These are phyloP conservation scores for Ophiostoma pallidulum DNA, from an alignment of 2,329 filamentous ascomycete species.

Conservation along the genomic window DNA sequence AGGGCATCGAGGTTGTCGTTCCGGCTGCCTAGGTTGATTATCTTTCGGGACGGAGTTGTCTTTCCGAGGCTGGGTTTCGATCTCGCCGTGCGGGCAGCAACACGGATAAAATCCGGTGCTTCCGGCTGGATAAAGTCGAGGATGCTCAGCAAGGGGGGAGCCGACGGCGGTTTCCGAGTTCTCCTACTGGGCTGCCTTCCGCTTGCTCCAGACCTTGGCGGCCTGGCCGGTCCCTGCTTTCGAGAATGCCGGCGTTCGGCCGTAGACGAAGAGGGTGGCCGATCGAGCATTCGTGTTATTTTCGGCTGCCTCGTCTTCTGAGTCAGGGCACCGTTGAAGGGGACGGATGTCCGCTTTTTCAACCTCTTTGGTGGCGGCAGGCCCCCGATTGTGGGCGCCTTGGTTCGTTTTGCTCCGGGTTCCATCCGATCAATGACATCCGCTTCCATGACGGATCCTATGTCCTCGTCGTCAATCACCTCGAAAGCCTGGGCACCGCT, in stretches of 20 bases:
- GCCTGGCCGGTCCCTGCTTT: not conserved
- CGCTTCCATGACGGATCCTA: conserved; percentile 40
- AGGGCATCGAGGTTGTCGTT: conserved; percentile 50
- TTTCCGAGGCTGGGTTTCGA: conserved; percentile 40
- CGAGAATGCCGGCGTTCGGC: conserved; percentile 32
- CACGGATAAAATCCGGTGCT: conserved; percentile 49
- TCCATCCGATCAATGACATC: conserved; percentile 44
- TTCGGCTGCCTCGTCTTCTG: conserved; percentile 24
- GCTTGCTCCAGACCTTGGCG: not conserved
- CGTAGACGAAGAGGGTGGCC: conserved; percentile 47
- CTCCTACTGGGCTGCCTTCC: not conserved
- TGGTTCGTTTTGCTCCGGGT: conserved; percentile 32
- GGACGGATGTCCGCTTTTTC: conserved; percentile 22
- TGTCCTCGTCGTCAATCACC: conserved; percentile 39
- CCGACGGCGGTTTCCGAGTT: not conserved
- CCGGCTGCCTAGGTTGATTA: conserved; percentile 52
- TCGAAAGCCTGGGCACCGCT: conserved; percentile 13
- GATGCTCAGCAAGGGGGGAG: conserved; percentile 46
- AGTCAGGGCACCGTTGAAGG: conserved; percentile 22
- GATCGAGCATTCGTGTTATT: conserved; percentile 21
- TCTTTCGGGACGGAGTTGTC: conserved; percentile 44
- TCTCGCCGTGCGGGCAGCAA: conserved; percentile 50
- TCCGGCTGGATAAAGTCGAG: conserved; percentile 46
- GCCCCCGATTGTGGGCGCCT: conserved; percentile 21
- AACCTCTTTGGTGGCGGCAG: conserved; percentile 23